Evolutionary conservation across 2,329 filamentous ascomycete genomes (phyloP).

Genomic region (Exutisphaerella laricina): DNA sequence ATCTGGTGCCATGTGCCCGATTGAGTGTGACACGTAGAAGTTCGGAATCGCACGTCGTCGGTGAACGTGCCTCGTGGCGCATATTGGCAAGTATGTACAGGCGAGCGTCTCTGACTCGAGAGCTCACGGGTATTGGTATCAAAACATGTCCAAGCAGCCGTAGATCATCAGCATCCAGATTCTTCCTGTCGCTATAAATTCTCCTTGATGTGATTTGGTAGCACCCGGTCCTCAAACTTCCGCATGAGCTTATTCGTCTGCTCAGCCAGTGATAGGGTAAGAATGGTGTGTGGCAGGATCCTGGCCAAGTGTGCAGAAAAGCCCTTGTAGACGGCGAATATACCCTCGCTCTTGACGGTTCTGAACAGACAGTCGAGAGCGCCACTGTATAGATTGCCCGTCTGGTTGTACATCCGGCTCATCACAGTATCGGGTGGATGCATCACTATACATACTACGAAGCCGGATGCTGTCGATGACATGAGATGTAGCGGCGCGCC

Average conservation of each 20-base stretch:
- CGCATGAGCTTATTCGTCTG: conserved; percentile 93
- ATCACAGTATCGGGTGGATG: conserved; percentile 99
- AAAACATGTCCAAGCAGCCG: conserved; percentile 1
- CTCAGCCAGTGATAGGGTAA: conserved; percentile 83
- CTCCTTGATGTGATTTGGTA: conserved; percentile 25
- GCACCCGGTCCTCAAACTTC: conserved; percentile 61
- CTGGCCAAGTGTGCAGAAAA: conserved; percentile 91
- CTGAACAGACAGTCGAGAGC: conserved; percentile 89
- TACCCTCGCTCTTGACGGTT: conserved; percentile 83
- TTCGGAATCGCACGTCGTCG: not conserved
- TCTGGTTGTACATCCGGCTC: conserved; percentile 98
- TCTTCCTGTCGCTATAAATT: conserved; percentile 16
- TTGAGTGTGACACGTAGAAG: no score
- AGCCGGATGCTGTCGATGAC: conserved; percentile 83
- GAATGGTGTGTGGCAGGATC: conserved; percentile 83
- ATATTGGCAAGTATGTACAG: conserved; percentile 6
- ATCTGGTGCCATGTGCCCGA: no score
- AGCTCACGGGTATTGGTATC: conserved; percentile 4
- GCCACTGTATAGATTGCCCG: conserved; percentile 90
- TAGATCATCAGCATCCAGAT: no score
- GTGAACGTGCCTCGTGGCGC: not conserved
- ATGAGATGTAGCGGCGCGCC: conserved; percentile 82
- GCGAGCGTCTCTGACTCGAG: not conserved
- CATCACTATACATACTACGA: conserved; percentile 97
- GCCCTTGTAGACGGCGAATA: conserved; percentile 95